Evolutionary conservation across 2,329 filamentous ascomycete species (phyloP).

Genomic region (Cladosporium velox): DNA sequence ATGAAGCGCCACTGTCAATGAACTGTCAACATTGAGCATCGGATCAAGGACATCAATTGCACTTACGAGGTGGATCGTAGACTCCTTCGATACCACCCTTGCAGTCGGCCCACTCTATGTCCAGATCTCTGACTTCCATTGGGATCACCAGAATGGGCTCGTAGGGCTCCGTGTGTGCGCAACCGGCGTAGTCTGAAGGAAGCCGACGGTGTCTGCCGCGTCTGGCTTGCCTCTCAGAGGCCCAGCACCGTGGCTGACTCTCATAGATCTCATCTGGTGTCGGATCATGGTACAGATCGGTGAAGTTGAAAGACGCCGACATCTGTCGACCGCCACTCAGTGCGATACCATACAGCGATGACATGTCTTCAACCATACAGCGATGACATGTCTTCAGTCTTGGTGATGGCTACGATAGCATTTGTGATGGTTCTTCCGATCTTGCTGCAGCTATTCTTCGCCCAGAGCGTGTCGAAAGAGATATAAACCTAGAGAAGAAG

Average conservation of each 20-base stretch:
- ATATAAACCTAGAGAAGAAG: constrained; percentile 25
- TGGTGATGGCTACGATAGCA: constrained; percentile 26
- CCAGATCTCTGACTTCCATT: constrained; percentile 18
- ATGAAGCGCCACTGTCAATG: background rate
- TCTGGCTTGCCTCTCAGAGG: constrained; percentile 2
- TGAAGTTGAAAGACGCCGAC: constrained; percentile 19
- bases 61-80: constrained; percentile 24
- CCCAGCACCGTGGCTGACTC: constrained; percentile 26
- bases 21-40: background rate
- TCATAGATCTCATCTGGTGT: constrained; percentile 25
- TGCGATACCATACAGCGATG: background rate
- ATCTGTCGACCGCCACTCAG: background rate
- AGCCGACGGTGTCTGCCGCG: constrained; percentile 14
- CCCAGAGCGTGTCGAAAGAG: constrained; percentile 28
- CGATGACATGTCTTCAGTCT: constrained; percentile 21
- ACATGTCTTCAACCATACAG: constrained; percentile 15
- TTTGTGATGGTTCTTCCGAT: constrained; percentile 23
- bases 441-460: constrained; percentile 26
- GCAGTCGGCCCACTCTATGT: constrained; percentile 26
- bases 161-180: constrained; percentile 24
- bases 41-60: no score
- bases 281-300: constrained; percentile 10
- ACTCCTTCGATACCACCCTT: constrained; percentile 25
- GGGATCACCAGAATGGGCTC: constrained; percentile 28
- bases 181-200: constrained; percentile 11